Evolutionary conservation across 1,139 yeast genomes (phyloP), one percentile per base, ranked within the genome.

Genomic region (Blastobotrys niveus): DNA sequence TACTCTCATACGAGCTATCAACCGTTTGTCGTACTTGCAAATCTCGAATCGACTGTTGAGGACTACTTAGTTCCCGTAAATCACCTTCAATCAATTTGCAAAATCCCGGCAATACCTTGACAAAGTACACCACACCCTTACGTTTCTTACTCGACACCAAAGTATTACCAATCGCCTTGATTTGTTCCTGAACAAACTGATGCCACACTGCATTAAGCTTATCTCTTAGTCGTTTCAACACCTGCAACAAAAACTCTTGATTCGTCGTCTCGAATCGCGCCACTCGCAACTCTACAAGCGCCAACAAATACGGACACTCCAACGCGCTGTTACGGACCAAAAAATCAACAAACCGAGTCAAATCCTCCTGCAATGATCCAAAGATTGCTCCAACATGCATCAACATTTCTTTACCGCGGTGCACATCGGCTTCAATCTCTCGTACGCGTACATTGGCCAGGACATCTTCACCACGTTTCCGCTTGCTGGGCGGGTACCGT

Each of bases 201-300:
- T 66, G 64, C 95, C 95, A 86, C 19, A 69, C 67, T 34, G 64
- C 65, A 40, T 66, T 67, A 41, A 79, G 68, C 55, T 76, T 76
- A 31, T 80, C 80, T 20, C 69, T 66, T 3, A 80, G 55, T 52
- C 76, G 76, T 36, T 68, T 71, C 52, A 82, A 66, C 48, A 74
- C 69, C 39, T 74, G 71, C 49, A 75, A 69, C 29, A 82, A 64
- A 54, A 75, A 86, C 51, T 85, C 95, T 59, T 82, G 89, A 60
- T 80, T 77, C 2, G 82, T 70, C 2, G 75, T 66, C 20, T 71
- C 72, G 27, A 73, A 57, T 18, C 61, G 59, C 26, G 54, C 54
- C 6, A 65, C 60, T 14, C 66, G 60, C 6, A 64, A 52, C 45
- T 75, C 78, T 14, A 76, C 50, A 35, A 68, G 61, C 2, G 70